Evolutionary conservation across 495 filamentous ascomycete species (phyloP), one percentile per base, ranked within the genome.

Genomic region (Penicillium ochrochloron): DNA sequence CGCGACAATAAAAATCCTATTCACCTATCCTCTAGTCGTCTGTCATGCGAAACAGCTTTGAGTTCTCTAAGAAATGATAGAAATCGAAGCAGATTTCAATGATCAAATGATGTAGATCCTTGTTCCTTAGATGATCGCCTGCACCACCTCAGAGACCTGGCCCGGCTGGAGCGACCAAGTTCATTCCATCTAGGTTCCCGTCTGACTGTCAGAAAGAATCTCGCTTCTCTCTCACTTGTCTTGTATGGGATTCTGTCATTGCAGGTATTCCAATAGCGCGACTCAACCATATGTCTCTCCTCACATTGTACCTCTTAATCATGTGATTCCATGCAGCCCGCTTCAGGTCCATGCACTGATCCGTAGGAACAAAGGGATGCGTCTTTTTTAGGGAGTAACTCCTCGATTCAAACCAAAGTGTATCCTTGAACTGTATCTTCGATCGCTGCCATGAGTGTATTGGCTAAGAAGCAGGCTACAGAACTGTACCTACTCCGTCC

Each of bases 401-500:
- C 12, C 46, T 27, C 23, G 46, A 14, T 50, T 12, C 6, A 2
- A 11, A 25, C 1, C 17, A 7, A 11, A 50, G 6, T 12, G 23
- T 2, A 25, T 25, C 5, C 0, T 8, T 50, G 5, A 27, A 27
- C 23, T 15, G 1, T 9, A 27, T 50, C 3, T 50, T 25, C 10
- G 4, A 25, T 39, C 19, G 37, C 33, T 5, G 59, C 60, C 55
- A 57, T 37, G n/a, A 53, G n/a, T 50, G 12, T 59, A 25, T 46
- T 60, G 57, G 55, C 62, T 0, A 19, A 46, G 1, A 17, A 25
- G n/a, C 62, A 64, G 46, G 51, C 62, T 3, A 37, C 44, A 15
- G 62, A 64, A 42, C 57, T 64, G 62, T 64, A 64, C 21, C 6
- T 46, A 3, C 10, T 50, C n/a, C n/a, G n/a, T n/a, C n/a, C n/a